Evolutionary conservation across 2,329 filamentous ascomycete genomes (phyloP), one percentile per base, ranked within the genome.

Genomic region (Colletotrichum paranaense): DNA sequence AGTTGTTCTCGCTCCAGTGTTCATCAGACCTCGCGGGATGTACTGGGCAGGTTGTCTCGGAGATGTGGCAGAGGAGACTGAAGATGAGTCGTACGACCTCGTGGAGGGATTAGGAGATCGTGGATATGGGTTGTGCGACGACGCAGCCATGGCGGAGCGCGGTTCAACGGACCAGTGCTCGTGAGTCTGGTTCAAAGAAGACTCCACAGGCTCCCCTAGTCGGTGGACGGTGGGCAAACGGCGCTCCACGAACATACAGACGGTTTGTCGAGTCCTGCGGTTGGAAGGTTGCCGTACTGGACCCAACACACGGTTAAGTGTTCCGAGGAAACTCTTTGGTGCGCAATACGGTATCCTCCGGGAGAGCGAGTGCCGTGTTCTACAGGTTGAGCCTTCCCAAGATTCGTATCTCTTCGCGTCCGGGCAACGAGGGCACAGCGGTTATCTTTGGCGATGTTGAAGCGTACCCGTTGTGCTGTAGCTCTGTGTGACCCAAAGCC

Each of bases 81-180:
- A 90, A 12, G 90, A 91, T 73, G 90, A 91, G 82, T 91, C 89
- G 86, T 90, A 92, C 76, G 89, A 91, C 81, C 87, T 86, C 75
- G 87, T 88, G 76, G 89, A 91, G 74, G 85, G 86, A 81, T 91
- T 91, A 74, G 90, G 90, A 71, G 90, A 92, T 82, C 89, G 89
- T 78, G 88, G 83, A 80, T 89, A 91, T 62, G 86, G 82, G 80
- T 86, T 89, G 83, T 91, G 89, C 78, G 88, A 84, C 70, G 73
- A 75, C 32, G 73, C 71, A 42, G 73, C 73, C 73, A 75, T 75
- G 26, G 71, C 62, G 38, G 69, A 74, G 57, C 64, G 64, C 53
- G 60, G 68, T 76, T 79, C 78, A 69, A 78, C 77, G 74, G 76
- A 77, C 78, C 78, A 81, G 79, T 76, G 76, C 76, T 78, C 79